Evolutionary conservation across 306 rosid genomes (phyloP), one percentile per base, ranked within the genome.

Genomic region (Sesbania bispinosa): DNA sequence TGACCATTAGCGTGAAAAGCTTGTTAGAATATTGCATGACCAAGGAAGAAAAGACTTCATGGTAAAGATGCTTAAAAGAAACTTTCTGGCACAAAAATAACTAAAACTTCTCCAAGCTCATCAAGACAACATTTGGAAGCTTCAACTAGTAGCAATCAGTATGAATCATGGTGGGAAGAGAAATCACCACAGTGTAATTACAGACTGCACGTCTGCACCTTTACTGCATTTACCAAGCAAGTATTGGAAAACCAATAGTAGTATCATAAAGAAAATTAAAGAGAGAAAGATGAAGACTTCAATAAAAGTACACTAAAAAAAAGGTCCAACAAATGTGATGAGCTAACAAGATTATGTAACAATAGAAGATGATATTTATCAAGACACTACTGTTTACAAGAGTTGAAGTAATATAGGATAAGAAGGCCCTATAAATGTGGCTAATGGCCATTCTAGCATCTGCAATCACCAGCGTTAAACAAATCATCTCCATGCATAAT

Each of bases 331-430:
- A 51, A 51, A 51, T 51, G 27, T 23, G 32, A 51, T 9, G 23
- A 71, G 54, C 55, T 39, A 57, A 71, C 58, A 58, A 42, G 75
- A 35, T 10, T 23, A 69, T 18, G 60, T 67, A 38, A 59, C 55
- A 59, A 21, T 1, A 7, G 15, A 35, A 30, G 10, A 26, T 16
- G 8, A 77, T 35, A 51, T 50, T 47, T 26, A 48, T 48, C 20
- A 47, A 48, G 65, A 38, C 6, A 8, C 16, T 13, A 18, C 38
- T 47, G 6, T 29, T 65, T 3, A 32, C 15, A 30, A 19, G 50
- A 67, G 42, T 65, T 15, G 4, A 39, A 8, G n/a, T 21, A 77
- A 52, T 41, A 62, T 21, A 71, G 46, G 41, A 52, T 29, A 63
- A 36, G 15, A 36, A 48, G 50, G 33, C 57, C 42, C 11, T 26